Base-by-base conservation (phyloP, 139 green algal genomes). In the Micromonas commoda region DNA sequence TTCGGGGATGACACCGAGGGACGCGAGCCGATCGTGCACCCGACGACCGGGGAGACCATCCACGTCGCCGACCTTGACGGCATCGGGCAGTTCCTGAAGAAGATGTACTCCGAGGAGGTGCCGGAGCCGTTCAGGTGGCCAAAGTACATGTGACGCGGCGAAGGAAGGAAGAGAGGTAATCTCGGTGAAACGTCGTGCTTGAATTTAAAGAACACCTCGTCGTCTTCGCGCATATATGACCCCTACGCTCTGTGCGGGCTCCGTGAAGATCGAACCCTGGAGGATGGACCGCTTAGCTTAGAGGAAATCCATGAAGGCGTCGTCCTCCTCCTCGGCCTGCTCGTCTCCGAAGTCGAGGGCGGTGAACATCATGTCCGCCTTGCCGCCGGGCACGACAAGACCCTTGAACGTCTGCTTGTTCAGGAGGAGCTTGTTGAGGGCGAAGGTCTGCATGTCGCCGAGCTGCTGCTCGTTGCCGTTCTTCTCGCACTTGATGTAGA, bases 341-440 rank as follows among this genome's bases (percentile, higher is more conserved):
- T 85, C 80, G 19, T 52, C 19, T 57, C 83, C 83, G 53, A 87
- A 87, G 83, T 81, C 71, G 38, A 67, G 54, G 19, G 83, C 83
- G 31, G 83, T 87, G 66, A 84, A 80, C 69, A 87, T 80, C 71
- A 87, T 82, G 64, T 87, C 83, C 57, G 79, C 77, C 79, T 86
- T 86, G 78, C 85, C 85, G 61, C 85, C 85, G 13, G 85, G 85
- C 38, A 88, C 80, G 66, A 88, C 82, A 35, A 86, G 61, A 28
- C 76, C 85, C 80, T 88, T 88, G 82, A 82, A 88, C 28, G 81
- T 85, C 54, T 80, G 77, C 82, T 88, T 88, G 79, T 70, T 71
- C 6, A 54, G 37, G 3, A 86, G 21, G 33, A 88, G 77, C 65
- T 79, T 82, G 76, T 80, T 63, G 5, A 88, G 74, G 35, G 82